A percentile compares a stretch with the other conserved stretches of the same genome.
These are phyloP conservation scores for Cordyceps pruinosa DNA, from an alignment of 2,329 filamentous ascomycete species.

Conservation along the genomic window DNA sequence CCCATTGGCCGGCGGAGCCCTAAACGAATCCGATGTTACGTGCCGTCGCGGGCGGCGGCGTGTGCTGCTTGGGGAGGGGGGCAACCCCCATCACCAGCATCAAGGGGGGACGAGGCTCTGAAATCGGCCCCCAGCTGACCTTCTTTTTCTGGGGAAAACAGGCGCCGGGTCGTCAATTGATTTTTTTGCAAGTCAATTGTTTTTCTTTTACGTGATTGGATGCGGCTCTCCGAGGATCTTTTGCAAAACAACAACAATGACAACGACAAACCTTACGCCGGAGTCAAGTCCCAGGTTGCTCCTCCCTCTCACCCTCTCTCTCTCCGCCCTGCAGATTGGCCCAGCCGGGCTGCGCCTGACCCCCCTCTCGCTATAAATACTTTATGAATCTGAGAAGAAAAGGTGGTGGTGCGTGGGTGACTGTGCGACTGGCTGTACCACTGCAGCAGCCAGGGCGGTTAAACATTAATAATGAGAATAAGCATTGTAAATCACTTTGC, in stretches of 20 bases:
- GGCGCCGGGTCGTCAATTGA: no score
- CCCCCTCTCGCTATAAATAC: constrained; percentile 5
- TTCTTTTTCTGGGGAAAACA: not conserved
- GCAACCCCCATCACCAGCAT: not conserved
- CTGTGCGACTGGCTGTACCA: not conserved
- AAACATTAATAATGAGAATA: not conserved
- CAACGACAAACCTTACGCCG: no score
- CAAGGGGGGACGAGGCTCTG: constrained; percentile 7
- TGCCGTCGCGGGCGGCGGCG: not conserved
- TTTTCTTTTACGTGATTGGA: no score
- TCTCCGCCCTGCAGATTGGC: not conserved
- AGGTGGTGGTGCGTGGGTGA: not conserved
- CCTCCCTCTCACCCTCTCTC: no score
- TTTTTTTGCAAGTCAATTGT: no score
- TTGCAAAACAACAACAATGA: no score
- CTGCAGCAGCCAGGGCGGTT: not conserved
- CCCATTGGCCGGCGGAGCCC: constrained; percentile 1
- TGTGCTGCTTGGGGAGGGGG: no score
- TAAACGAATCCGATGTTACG: constrained; percentile 9
- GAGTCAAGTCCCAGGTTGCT: constrained; percentile 2
- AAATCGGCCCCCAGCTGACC: constrained; percentile 4
- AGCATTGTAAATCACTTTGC: no score
- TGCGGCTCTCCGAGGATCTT: no score
- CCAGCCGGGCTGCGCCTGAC: constrained; percentile 15
- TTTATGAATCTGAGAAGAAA: not conserved